Percentiles rank a stretch among this genome's conserved stretches.
Conservation (phyloP, 768 basidiomycete species). For the Hortiboletus campestris region DNA sequence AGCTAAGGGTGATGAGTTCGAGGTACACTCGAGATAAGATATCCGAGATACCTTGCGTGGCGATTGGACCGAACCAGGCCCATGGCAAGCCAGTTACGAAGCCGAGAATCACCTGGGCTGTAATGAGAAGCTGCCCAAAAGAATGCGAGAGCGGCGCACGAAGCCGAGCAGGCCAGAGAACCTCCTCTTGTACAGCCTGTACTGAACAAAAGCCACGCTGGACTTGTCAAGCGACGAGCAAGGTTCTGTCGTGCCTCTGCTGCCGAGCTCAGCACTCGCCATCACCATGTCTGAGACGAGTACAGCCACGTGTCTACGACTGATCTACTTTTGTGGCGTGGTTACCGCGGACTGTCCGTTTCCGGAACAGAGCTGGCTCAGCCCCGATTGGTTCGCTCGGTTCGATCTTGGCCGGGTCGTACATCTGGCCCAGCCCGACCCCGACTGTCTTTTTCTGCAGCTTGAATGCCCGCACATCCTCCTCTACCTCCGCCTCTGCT, state of each 20-base stretch:
- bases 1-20: slow-evolving; percentile 38
- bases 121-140: not conserved
- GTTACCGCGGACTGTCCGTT: slow-evolving; percentile 6
- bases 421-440: slow-evolving; percentile 71
- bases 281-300: not conserved
- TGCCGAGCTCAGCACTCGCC: not conserved
- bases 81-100: slow-evolving; percentile 63
- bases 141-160: slow-evolving; percentile 30
- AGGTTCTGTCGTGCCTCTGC: not conserved
- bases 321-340: slow-evolving; percentile 1
- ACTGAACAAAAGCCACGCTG: slow-evolving; percentile 22
- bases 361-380: slow-evolving; percentile 22
- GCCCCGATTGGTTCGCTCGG: slow-evolving; percentile 5
- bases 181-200: slow-evolving; percentile 67
- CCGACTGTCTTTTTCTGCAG: slow-evolving; percentile 60
- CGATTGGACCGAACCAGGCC: slow-evolving; percentile 86
- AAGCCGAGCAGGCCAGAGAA: slow-evolving; percentile 65
- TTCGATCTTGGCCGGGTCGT: slow-evolving; percentile 59
- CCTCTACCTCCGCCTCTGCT: slow-evolving; percentile 48
- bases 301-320: not conserved
- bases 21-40: not conserved
- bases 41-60: slow-evolving; percentile 53
- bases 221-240: not conserved
- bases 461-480: slow-evolving; percentile 57
- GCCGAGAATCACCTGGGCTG: slow-evolving; percentile 55